Percentiles rank a stretch among this genome's conserved stretches.
phyloP scores from a whole-genome alignment of 78 protist species.

The Diacronema lutheri region DNA sequence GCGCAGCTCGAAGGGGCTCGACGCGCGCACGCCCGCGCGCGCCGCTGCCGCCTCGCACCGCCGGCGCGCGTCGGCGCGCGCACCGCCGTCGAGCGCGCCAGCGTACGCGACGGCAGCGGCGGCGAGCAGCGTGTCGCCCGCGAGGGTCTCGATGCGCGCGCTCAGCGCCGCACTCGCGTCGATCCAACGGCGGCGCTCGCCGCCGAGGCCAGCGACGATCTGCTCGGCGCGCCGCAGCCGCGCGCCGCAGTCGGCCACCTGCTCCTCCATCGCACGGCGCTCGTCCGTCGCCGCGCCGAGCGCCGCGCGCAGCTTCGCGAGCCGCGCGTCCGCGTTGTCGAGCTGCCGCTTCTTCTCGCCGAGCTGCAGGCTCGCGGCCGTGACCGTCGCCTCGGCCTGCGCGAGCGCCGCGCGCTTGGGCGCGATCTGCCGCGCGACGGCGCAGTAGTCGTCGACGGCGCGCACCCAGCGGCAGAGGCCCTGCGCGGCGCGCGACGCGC shows the following conservation, averaged over 20 bases:
- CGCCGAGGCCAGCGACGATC: slow-evolving; percentile 59
- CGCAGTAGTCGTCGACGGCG: slow-evolving; percentile 57
- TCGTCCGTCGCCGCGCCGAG: neutral
- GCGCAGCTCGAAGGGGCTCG: too few relatives aligned
- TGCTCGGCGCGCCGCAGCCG: slow-evolving; percentile 38
- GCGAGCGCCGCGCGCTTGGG: slow-evolving; percentile 66
- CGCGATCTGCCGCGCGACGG: slow-evolving; percentile 53
- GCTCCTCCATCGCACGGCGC: neutral
- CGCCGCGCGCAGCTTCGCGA: neutral
- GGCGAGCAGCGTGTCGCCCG: slow-evolving; percentile 69
- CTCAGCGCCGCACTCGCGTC: neutral
- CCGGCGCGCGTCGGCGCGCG: neutral
- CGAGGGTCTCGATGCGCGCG: slow-evolving; percentile 11
- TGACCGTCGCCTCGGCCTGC: neutral
- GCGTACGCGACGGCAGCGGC: slow-evolving; percentile 64
- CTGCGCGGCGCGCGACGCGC: slow-evolving; percentile 52
- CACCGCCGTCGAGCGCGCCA: slow-evolving; percentile 56
- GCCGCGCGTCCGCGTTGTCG: neutral
- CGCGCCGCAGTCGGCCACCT: slow-evolving; percentile 1
- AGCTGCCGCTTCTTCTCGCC: slow-evolving; percentile 34
- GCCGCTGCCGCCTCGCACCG: neutral
- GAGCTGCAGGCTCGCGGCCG: slow-evolving; percentile 4
- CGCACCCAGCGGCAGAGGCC: slow-evolving; percentile 69
- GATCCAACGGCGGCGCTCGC: slow-evolving; percentile 36
- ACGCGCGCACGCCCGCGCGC: neutral